Conservation (phyloP, 1,284 basidiomycete species). For the Apiotrichum gracile region DNA sequence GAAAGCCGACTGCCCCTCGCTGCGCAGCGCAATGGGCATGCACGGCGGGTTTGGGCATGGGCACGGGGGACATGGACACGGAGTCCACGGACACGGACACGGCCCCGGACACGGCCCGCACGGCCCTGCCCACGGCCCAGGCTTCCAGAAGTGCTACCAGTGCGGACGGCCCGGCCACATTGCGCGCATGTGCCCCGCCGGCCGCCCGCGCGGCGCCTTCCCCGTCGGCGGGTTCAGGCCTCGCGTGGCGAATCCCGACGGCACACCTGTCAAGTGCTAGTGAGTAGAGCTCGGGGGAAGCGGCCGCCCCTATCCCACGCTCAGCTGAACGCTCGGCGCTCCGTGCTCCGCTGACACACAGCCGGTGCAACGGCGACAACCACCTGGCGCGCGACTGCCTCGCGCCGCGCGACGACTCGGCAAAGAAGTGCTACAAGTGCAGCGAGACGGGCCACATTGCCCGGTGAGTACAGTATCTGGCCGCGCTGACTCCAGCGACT, state of each 20-base stretch:
- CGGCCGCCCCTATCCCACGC: too few species aligned
- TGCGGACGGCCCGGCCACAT: constrained; percentile 43
- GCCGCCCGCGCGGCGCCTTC: constrained; percentile 5
- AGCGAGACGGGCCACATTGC: constrained; percentile 46
- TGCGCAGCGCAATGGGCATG: constrained; percentile 55
- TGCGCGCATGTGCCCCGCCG: constrained; percentile 31
- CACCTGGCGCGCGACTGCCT: constrained; percentile 47
- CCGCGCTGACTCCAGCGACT: background rate
- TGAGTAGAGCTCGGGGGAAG: too few species aligned
- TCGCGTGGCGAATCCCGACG: constrained; percentile 30
- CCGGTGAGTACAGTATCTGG: constrained; percentile 14
- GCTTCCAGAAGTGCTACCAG: constrained; percentile 65
- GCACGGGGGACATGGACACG: too few species aligned
- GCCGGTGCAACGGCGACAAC: constrained; percentile 47
- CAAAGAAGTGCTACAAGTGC: constrained; percentile 48
- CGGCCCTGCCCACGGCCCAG: constrained; percentile 39
- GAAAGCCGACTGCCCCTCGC: constrained; percentile 75
- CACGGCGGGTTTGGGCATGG: too few species aligned
- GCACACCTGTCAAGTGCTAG: constrained; percentile 46
- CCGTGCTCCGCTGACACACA: constrained; percentile 11
- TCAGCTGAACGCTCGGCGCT: too few species aligned
- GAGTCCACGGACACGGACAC: too few species aligned
- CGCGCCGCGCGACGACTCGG: constrained; percentile 39
- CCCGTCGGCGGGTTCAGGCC: constrained; percentile 15
- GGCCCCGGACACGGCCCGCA: too few species aligned